Evolutionary conservation across 257 asterid genomes (phyloP), one percentile per base, ranked within the genome.

Genomic region (Solanum medicagineum): DNA sequence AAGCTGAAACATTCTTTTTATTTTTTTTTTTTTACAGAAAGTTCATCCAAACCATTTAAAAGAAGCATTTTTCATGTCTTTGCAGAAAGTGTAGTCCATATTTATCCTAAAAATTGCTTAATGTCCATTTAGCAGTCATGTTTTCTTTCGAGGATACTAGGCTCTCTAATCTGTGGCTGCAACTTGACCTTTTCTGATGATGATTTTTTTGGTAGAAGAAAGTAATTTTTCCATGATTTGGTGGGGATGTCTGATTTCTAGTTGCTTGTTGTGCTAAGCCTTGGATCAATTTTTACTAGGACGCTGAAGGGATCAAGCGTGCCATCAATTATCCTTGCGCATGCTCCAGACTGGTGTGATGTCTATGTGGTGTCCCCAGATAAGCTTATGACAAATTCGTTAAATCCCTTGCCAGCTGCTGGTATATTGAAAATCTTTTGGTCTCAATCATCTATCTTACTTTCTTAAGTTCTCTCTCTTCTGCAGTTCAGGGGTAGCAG

Each of bases 271-370:
- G 32, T 85, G 80, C 79, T 83, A 83, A 83, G 24, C 24, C 14
- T 47, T 40, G 1, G 17, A 45, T 51, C 60, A 32, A n/a, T 16
- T 83, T 60, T 82, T 63, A 63, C 40, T 83, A 95, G 99, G 93
- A 93, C 88, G 82, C 84, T 88, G 42, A 88, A 88, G 89, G 93
- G 92, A 81, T 86, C 88, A 42, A 91, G 85, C 42, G 98, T 94
- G 83, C 95, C 99, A 8, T 91, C 98, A 83, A 77, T 90, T 86
- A 91, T 94, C 87, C 93, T 92, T 83, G 92, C 88, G 87, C 88
- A 91, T 87, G 95, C 97, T 80, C 98, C 95, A 85, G 90, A 85
- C 7, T 84, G 91, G 45, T 94, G 98, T 66, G 85, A 88, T 83
- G 62, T 94, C 73, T 89, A 88, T 90, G 95, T 93, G 84, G 90